These are phyloP conservation scores for Fistulinella cinereoalba DNA, from an alignment of 1,284 basidiomycete genomes.

Conservation along the genomic window DNA sequence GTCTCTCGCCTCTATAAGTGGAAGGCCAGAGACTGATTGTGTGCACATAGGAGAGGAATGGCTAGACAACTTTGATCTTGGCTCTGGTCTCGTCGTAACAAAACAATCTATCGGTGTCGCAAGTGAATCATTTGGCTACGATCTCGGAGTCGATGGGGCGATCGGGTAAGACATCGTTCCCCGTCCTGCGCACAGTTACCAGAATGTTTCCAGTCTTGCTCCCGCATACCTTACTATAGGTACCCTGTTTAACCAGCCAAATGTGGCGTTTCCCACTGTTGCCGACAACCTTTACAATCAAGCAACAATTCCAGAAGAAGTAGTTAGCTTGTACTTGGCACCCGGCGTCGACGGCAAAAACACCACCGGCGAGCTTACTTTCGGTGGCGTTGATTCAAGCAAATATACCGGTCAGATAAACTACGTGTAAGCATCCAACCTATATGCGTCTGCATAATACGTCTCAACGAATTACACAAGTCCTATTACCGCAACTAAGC, in stretches of 20 bases:
- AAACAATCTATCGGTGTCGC: slow-evolving; percentile 35
- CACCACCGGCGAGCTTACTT: slow-evolving; percentile 44
- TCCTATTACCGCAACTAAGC: slow-evolving; percentile 46
- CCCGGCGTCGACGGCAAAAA: slow-evolving; percentile 30
- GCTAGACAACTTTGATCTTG: slow-evolving; percentile 26
- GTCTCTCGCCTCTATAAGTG: too few relatives aligned
- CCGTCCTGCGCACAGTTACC: slow-evolving; percentile 15
- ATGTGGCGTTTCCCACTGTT: slow-evolving; percentile 32
- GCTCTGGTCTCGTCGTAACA: slow-evolving; percentile 24
- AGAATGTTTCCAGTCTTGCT: slow-evolving; percentile 40
- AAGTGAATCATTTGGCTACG: slow-evolving; percentile 21
- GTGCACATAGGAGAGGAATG: slow-evolving; percentile 28
- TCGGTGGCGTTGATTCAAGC: slow-evolving; percentile 47
- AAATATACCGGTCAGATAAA: slow-evolving; percentile 47
- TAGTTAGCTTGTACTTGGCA: slow-evolving; percentile 41
- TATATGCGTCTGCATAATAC: neutral
- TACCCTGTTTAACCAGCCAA: slow-evolving; percentile 16
- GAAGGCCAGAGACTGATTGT: too few relatives aligned
- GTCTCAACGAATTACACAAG: slow-evolving; percentile 26
- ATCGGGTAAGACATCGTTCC: slow-evolving; percentile 19
- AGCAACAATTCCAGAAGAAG: slow-evolving; percentile 28
- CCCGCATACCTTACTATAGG: slow-evolving; percentile 30
- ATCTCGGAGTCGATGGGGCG: slow-evolving; percentile 27
- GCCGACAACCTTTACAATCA: slow-evolving; percentile 37
- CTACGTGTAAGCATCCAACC: slow-evolving; percentile 41